phyloP scores from a whole-genome alignment of 345 rosid species.

The Iberis pinnata region DNA sequence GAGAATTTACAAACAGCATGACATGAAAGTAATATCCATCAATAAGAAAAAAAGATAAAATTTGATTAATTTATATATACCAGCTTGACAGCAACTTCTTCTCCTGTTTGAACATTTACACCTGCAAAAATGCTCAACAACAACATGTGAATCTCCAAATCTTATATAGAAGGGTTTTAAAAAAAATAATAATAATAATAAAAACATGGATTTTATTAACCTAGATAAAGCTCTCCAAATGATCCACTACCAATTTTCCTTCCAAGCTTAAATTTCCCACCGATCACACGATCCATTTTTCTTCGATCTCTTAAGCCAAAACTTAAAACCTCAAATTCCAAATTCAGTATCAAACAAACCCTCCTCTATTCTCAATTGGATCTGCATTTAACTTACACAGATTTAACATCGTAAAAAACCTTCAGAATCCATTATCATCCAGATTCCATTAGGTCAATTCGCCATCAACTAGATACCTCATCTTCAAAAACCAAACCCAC shows the following conservation, averaged over 20 bases:
- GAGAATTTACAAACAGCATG: constrained; percentile 5
- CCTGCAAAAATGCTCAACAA: constrained; percentile 31
- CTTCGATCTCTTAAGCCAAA: constrained; percentile 8
- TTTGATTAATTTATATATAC: constrained; percentile 30
- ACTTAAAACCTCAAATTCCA: neutral
- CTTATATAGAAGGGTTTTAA: neutral
- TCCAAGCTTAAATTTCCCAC: constrained; percentile 64
- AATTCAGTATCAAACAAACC: constrained; percentile 6
- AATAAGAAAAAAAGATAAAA: neutral
- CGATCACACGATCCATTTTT: constrained; percentile 52
- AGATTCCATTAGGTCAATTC: constrained; percentile 11
- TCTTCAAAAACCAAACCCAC: constrained; percentile 18
- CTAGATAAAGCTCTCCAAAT: constrained; percentile 71
- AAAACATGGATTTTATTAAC: constrained; percentile 19
- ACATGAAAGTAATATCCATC: no score
- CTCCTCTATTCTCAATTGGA: neutral
- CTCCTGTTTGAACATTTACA: constrained; percentile 74
- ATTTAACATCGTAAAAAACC: neutral
- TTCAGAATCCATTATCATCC: constrained; percentile 2
- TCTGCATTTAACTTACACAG: constrained; percentile 9
- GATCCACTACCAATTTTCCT: constrained; percentile 85
- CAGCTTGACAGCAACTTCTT: constrained; percentile 80
- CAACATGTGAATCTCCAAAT: neutral
- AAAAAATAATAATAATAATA: no score
- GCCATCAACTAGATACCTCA: constrained; percentile 1